Percentiles rank a stretch among this genome's conserved stretches.
Evolutionary conservation across 495 filamentous ascomycete genomes (phyloP).

Genomic region (Chaetomium tenue): DNA sequence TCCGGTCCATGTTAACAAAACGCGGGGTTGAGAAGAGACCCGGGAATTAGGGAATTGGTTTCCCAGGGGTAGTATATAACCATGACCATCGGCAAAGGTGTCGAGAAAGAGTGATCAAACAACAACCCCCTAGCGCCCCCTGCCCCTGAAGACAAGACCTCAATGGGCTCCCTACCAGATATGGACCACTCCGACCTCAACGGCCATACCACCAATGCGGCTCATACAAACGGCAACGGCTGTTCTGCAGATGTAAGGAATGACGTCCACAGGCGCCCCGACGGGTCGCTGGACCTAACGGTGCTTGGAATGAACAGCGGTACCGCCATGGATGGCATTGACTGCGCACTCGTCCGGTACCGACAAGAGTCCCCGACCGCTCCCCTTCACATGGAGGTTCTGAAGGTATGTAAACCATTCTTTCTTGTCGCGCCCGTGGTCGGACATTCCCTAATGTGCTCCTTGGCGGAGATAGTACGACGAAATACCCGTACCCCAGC

Average conservation of each 20-base stretch:
- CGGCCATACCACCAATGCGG: neutral
- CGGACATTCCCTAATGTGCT: neutral
- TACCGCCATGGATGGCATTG: constrained; percentile 6
- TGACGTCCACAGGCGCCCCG: neutral
- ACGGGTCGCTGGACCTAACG: neutral
- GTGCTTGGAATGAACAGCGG: constrained; percentile 5
- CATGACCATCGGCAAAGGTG: neutral
- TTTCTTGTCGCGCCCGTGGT: neutral
- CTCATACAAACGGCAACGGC: neutral
- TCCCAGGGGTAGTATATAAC: neutral
- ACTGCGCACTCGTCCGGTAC: constrained; percentile 7
- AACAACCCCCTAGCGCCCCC: neutral
- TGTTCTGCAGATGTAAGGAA: neutral
- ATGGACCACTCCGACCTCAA: neutral
- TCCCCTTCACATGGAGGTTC: constrained; percentile 6
- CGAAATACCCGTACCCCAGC: constrained; percentile 4
- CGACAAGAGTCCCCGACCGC: constrained; percentile 1
- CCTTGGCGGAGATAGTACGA: neutral
- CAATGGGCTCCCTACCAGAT: neutral
- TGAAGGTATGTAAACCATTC: neutral
- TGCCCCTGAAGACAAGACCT: neutral
- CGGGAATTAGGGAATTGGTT: neutral
- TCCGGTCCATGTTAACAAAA: too few species aligned
- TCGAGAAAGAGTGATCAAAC: neutral
- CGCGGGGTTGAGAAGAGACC: too few species aligned